Evolutionary conservation across 345 rosid genomes (phyloP), one percentile per base, ranked within the genome.

Genomic region (Cochlearia excelsa): DNA sequence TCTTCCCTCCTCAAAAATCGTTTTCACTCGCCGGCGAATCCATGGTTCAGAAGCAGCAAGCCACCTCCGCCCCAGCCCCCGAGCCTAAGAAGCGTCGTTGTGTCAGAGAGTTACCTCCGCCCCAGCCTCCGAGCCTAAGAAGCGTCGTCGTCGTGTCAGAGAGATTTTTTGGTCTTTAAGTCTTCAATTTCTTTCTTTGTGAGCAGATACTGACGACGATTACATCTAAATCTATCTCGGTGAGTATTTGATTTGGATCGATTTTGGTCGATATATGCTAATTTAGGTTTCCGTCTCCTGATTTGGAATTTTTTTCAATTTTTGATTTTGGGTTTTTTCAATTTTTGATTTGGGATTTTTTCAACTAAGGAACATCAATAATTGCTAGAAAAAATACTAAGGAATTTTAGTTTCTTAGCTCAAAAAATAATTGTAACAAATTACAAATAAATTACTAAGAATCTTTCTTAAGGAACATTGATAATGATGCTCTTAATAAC

Each of bases 81-180:
- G 95, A 85, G 37, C 86, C 94, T 55, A 87, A 81, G 82, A 93
- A 89, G 76, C 84, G 87, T 46, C 78, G 90, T 5, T 92, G 97
- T 8, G 95, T 89, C 53, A 91, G 82, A 31, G 85, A 1, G 5
- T 28, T 57, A 47, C 33, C 30, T 38, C 9, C 48, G 57, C 40
- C 26, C 23, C 46, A 42, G 3, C 31, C 40, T 30, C 39, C 9
- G 23, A 44, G 16, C 38, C 31, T 52, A 16, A 16, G 23, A 16
- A 54, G 50, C 4, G 66, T 3, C 38, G 73, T 28, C 40, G 23
- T 40, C 35, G 29, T 29, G 0, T 7, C 11, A 16, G 23, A 16
- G 23, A 16, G 23, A 16, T 29, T 61, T 39, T 46, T 47, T 42
- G 5, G 4, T 6, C 6, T 34, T 6, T 34, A 6, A 34, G 34